Percentiles rank a stretch among this genome's conserved stretches.
Evolutionary conservation across 2,329 filamentous ascomycete species (phyloP).

Genomic region (Colletotrichum brevisporum): DNA sequence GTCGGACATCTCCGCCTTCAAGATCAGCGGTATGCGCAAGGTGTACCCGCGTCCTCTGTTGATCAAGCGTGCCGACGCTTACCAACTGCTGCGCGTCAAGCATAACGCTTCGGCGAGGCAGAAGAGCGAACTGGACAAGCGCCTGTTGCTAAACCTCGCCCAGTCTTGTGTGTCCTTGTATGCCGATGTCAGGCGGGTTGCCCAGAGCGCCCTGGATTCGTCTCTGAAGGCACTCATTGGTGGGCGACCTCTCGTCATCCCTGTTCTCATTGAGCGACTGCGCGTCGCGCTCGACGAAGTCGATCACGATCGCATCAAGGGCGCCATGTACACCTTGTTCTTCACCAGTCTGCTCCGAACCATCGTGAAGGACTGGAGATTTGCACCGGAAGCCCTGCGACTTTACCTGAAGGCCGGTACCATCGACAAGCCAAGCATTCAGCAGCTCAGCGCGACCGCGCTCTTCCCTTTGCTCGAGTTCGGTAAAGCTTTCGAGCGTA

Average conservation of each 20-base stretch:
- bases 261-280: constrained; percentile 84
- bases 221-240: constrained; percentile 93
- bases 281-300: constrained; percentile 82
- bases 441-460: constrained; percentile 85
- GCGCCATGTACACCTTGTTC: constrained; percentile 89
- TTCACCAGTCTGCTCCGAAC: constrained; percentile 92
- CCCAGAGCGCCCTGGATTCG: constrained; percentile 92
- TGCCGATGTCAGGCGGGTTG: constrained; percentile 94
- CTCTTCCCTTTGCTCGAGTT: constrained; percentile 93
- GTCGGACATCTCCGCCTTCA: constrained; percentile 91
- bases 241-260: constrained; percentile 89
- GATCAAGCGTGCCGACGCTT: constrained; percentile 92
- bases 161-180: constrained; percentile 93
- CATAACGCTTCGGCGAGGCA: constrained; percentile 92
- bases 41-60: constrained; percentile 93
- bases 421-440: constrained; percentile 94
- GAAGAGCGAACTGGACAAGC: constrained; percentile 91
- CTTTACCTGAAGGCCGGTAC: constrained; percentile 91
- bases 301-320: constrained; percentile 94
- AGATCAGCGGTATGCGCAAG: constrained; percentile 92
- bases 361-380: constrained; percentile 92
- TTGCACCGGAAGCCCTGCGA: constrained; percentile 89
- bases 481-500: constrained; percentile 87
- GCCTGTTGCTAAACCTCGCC: constrained; percentile 86
- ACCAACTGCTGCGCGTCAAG: constrained; percentile 92